Conservation (phyloP, 2,329 filamentous ascomycete genomes). For the Curvularia verruculosa region DNA sequence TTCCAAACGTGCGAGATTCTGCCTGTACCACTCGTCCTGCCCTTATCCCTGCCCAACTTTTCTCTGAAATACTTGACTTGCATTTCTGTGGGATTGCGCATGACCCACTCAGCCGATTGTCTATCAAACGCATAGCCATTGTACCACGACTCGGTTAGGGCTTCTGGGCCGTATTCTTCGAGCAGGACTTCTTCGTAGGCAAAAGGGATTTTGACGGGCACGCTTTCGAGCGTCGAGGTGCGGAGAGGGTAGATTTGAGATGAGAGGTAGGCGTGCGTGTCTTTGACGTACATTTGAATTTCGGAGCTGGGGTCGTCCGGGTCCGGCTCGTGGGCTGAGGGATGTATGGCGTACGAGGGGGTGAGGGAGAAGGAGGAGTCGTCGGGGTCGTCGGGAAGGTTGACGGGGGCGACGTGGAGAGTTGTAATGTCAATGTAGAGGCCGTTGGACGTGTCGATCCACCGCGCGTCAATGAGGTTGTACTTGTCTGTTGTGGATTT, state of each 20-base stretch:
- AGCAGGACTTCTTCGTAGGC: conserved; percentile 60
- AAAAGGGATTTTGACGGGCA: conserved; percentile 62
- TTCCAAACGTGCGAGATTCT: conserved; percentile 6
- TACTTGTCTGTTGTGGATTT: conserved; percentile 52
- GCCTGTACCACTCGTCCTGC: conserved; percentile 2
- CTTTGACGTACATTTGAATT: conserved; percentile 56
- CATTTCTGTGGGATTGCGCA: neutral
- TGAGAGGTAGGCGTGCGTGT: conserved; percentile 60
- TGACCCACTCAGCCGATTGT: conserved; percentile 35
- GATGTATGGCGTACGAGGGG: neutral
- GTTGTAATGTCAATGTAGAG: conserved; percentile 68
- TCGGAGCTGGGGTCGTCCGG: neutral
- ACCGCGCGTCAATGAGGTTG: conserved; percentile 66
- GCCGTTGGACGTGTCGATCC: conserved; percentile 65
- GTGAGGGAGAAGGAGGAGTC: neutral
- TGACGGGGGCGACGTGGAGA: conserved; percentile 54
- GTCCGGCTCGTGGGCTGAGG: conserved; percentile 5
- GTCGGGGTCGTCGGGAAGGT: conserved; percentile 5
- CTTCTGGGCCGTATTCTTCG: conserved; percentile 61
- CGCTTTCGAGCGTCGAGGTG: conserved; percentile 60
- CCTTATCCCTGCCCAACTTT: conserved; percentile 5
- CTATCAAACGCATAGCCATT: conserved; percentile 52
- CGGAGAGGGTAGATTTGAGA: conserved; percentile 64
- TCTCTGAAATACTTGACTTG: conserved; percentile 2
- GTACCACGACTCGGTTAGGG: conserved; percentile 56